Conservation (phyloP, 768 basidiomycete species). For the Rhodosporidiobolus odoratus region DNA sequence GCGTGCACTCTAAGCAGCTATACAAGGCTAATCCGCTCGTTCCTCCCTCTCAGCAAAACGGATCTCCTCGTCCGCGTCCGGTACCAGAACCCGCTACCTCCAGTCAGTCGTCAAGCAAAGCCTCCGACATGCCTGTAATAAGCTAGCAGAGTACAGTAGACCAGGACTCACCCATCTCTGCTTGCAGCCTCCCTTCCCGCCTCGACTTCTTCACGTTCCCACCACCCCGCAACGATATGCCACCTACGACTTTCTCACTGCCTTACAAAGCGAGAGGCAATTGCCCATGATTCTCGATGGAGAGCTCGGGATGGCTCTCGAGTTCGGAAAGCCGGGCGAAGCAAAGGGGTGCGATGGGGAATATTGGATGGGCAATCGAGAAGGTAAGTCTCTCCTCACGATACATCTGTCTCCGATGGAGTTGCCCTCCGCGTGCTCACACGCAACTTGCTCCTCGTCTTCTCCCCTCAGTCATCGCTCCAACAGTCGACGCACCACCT, state of each 20-base stretch:
- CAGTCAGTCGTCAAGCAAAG: constrained; percentile 42
- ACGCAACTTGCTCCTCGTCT: background rate
- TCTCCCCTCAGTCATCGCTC: constrained; percentile 29
- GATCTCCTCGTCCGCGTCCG: constrained; percentile 89
- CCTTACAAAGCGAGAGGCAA: constrained; percentile 70
- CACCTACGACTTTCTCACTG: constrained; percentile 73
- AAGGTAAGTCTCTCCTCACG: constrained; percentile 23
- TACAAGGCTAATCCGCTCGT: background rate
- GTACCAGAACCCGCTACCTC: constrained; percentile 86
- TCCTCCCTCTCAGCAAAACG: constrained; percentile 53
- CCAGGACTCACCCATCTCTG: background rate
- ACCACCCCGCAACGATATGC: constrained; percentile 84
- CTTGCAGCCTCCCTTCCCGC: constrained; percentile 77
- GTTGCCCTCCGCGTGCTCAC: no score
- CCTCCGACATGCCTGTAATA: background rate
- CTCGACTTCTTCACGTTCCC: constrained; percentile 85
- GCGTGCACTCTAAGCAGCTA: background rate
- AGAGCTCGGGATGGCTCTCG: constrained; percentile 92
- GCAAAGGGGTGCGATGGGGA: constrained; percentile 73
- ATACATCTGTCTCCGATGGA: no score
- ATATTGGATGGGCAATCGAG: constrained; percentile 50
- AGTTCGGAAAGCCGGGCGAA: constrained; percentile 73
- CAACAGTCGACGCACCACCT: constrained; percentile 37
- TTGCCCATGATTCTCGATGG: constrained; percentile 95
- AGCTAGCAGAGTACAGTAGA: no score